Evolutionary conservation across 148 eudicot species (phyloP).

Genomic region (Drosera capensis): DNA sequence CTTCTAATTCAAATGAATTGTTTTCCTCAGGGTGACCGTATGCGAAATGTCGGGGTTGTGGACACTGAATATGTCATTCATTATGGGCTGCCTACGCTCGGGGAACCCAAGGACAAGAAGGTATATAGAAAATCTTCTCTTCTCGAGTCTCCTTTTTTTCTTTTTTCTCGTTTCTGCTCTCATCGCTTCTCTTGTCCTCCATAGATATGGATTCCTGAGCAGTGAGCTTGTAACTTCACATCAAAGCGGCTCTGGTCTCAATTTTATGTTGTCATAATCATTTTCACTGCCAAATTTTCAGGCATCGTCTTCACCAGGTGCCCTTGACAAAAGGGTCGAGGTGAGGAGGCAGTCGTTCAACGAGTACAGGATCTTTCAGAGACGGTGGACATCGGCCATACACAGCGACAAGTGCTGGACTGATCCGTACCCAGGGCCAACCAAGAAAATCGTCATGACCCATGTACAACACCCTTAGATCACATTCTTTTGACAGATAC

Average conservation of each 20-base stretch:
- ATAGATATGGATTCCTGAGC: neutral
- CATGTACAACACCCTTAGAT: neutral
- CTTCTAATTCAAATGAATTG: neutral
- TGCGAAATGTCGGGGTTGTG: conserved; percentile 61
- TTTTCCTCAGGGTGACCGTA: conserved; percentile 61
- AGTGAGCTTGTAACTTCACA: neutral
- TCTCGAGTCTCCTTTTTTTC: neutral
- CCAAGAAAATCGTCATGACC: conserved; percentile 11
- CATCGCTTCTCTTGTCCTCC: neutral
- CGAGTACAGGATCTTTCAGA: conserved; percentile 46
- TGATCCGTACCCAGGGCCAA: conserved; percentile 37
- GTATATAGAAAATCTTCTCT: conserved; percentile 11
- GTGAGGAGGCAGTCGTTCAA: conserved; percentile 67
- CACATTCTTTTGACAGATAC: too few relatives aligned
- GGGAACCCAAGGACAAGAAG: conserved; percentile 42
- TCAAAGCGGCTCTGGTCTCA: too few relatives aligned
- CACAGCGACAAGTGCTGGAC: conserved; percentile 47
- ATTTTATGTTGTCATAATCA: too few relatives aligned
- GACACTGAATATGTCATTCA: conserved; percentile 89
- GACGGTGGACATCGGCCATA: conserved; percentile 49
- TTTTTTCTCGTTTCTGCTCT: neutral
- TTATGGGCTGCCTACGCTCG: conserved; percentile 73
- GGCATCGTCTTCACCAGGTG: neutral
- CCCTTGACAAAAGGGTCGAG: conserved; percentile 40
- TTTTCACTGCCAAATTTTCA: neutral